Conservation (phyloP, 2,329 filamentous ascomycete genomes). For the Colletotrichum orchidophilum region DNA sequence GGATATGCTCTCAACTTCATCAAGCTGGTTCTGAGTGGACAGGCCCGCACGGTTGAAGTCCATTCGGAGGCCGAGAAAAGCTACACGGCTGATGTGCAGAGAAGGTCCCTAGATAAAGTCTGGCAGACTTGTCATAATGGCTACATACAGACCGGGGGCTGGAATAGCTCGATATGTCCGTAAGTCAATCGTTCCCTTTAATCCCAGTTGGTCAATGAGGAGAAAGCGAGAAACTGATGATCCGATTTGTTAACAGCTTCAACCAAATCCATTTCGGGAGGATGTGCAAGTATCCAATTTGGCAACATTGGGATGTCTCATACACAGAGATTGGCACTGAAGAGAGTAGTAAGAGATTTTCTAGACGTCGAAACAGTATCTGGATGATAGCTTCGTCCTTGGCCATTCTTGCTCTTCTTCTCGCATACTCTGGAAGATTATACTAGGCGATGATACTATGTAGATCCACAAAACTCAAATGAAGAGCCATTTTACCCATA, state of each 20-base stretch:
- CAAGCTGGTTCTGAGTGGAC: background rate
- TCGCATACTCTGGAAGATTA: background rate
- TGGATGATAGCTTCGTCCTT: background rate
- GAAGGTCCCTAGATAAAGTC: slow-evolving; percentile 1
- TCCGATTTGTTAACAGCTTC: background rate
- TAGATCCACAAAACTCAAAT: background rate
- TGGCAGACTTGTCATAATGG: background rate
- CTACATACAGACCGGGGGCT: background rate
- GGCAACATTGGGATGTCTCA: background rate
- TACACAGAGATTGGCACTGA: background rate
- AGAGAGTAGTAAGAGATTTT: background rate
- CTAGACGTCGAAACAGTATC: background rate
- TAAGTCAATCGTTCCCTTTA: background rate
- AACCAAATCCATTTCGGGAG: background rate
- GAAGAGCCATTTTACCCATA: no score
- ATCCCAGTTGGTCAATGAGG: background rate
- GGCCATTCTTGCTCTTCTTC: background rate
- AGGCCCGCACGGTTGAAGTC: background rate
- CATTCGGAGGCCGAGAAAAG: background rate
- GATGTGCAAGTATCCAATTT: background rate
- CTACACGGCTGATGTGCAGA: slow-evolving; percentile 3
- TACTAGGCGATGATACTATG: background rate
- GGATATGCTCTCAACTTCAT: background rate
- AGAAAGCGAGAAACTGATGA: background rate
- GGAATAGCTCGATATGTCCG: slow-evolving; percentile 7